phyloP scores from a whole-genome alignment of 176 grass and related monocot genomes.

The Musa itinerans region DNA sequence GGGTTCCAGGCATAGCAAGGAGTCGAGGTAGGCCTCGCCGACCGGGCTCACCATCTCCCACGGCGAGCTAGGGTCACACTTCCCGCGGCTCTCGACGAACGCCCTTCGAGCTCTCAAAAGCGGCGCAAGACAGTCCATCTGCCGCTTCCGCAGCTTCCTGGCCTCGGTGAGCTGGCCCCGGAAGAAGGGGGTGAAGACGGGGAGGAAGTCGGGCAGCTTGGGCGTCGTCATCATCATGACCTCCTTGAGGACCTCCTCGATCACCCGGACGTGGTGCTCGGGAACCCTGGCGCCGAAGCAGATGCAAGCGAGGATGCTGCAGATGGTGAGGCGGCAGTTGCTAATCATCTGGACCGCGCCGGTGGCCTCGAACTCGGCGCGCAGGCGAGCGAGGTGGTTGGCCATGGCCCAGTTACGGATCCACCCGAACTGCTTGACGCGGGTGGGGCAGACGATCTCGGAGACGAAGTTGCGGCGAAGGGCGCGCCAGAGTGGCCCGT shows the following conservation, averaged over 20 bases:
- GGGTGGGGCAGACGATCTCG: constrained; percentile 67
- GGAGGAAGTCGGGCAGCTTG: constrained; percentile 87
- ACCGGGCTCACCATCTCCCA: constrained; percentile 71
- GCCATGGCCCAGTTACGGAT: constrained; percentile 85
- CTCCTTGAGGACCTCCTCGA: constrained; percentile 96
- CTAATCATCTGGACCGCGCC: constrained; percentile 48
- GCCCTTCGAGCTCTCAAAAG: constrained; percentile 52
- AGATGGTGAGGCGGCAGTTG: constrained; percentile 76
- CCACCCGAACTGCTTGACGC: constrained; percentile 71
- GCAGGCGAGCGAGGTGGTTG: constrained; percentile 63
- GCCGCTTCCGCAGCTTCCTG: constrained; percentile 38
- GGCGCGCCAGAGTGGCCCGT: constrained; percentile 77
- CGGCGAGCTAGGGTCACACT: neutral
- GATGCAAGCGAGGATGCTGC: constrained; percentile 96
- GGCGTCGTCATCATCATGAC: constrained; percentile 87
- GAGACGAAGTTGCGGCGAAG: constrained; percentile 89
- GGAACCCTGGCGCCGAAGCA: constrained; percentile 89
- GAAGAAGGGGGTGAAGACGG: constrained; percentile 72
- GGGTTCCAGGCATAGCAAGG: constrained; percentile 72
- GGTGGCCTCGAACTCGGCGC: constrained; percentile 29
- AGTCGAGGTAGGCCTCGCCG: constrained; percentile 93
- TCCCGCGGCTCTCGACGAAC: constrained; percentile 43
- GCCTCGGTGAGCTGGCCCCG: constrained; percentile 47
- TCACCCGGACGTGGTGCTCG: constrained; percentile 52
- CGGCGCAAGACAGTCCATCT: constrained; percentile 63